Evolutionary conservation across 1,284 basidiomycete genomes (phyloP).

Genomic region (Trichosporon ovoides): DNA sequence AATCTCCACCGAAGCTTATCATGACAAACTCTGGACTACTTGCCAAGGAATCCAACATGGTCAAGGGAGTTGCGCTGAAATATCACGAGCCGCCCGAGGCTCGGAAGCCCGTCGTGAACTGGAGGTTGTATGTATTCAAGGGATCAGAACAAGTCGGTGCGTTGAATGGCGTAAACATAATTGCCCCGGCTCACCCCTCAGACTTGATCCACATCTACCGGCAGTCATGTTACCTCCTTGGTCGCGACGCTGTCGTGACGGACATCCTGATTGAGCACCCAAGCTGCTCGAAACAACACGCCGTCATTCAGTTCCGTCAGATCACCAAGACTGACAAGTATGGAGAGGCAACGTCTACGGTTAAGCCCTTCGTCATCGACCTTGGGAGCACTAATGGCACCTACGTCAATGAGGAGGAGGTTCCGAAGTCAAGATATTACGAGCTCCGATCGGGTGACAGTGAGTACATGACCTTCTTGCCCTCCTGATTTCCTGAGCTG

Average conservation of each 20-base stretch:
- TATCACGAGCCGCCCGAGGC: slow-evolving; percentile 99
- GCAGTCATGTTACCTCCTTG: slow-evolving; percentile 91
- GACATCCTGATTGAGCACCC: slow-evolving; percentile 92
- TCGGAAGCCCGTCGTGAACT: slow-evolving; percentile 77
- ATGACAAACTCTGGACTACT: slow-evolving; percentile 82
- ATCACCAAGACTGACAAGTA: slow-evolving; percentile 82
- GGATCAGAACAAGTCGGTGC: slow-evolving; percentile 83
- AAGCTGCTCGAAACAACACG: slow-evolving; percentile 97
- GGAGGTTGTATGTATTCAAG: slow-evolving; percentile 97
- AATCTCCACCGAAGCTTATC: slow-evolving; percentile 60
- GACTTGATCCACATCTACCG: slow-evolving; percentile 83
- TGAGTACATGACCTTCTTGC: slow-evolving; percentile 53
- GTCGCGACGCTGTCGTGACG: slow-evolving; percentile 74
- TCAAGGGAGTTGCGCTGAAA: slow-evolving; percentile 83
- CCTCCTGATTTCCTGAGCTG: too few relatives aligned
- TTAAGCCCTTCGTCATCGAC: slow-evolving; percentile 96
- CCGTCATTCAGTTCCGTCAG: slow-evolving; percentile 88
- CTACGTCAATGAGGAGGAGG: slow-evolving; percentile 75
- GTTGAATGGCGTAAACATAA: slow-evolving; percentile 36
- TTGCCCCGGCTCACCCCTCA: slow-evolving; percentile 38
- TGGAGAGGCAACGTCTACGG: slow-evolving; percentile 65
- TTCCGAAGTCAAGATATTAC: slow-evolving; percentile 83
- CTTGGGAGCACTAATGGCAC: slow-evolving; percentile 96
- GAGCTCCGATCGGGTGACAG: slow-evolving; percentile 83
- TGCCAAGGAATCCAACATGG: slow-evolving; percentile 89